phyloP scores from a whole-genome alignment of 2,329 filamentous ascomycete genomes.

The Aureobasidium sp. region DNA sequence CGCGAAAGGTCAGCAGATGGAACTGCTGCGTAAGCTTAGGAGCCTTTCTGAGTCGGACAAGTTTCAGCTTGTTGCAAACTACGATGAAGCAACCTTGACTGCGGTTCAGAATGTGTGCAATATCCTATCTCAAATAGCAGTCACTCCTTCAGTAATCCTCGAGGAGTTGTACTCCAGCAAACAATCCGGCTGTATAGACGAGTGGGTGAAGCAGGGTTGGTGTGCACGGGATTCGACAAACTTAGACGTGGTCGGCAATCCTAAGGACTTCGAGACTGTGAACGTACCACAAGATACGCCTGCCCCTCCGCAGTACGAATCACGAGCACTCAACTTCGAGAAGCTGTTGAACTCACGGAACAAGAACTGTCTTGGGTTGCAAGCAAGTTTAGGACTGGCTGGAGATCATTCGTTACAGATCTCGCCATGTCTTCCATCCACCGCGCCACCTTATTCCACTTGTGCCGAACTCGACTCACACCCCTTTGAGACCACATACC shows the following conservation, averaged over 20 bases:
- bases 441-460: not conserved
- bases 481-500: not conserved
- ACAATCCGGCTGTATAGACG: slow-evolving; percentile 1
- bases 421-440: not conserved
- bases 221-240: not conserved
- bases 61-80: not conserved
- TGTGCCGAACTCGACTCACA: not conserved
- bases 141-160: not conserved
- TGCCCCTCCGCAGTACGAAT: not conserved
- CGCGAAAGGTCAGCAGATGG: not conserved
- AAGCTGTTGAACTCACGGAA: not conserved
- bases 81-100: not conserved
- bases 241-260: too few species aligned
- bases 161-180: not conserved
- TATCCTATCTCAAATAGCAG: not conserved
- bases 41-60: not conserved
- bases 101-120: not conserved
- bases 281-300: not conserved
- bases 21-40: not conserved
- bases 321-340: not conserved
- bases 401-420: not conserved
- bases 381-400: not conserved
- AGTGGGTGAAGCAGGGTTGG: not conserved
- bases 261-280: not conserved
- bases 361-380: not conserved